A percentile compares a stretch with the other conserved stretches of the same genome.
Evolutionary conservation across 306 rosid species (phyloP).

Genomic region (Canavalia ensiformis): DNA sequence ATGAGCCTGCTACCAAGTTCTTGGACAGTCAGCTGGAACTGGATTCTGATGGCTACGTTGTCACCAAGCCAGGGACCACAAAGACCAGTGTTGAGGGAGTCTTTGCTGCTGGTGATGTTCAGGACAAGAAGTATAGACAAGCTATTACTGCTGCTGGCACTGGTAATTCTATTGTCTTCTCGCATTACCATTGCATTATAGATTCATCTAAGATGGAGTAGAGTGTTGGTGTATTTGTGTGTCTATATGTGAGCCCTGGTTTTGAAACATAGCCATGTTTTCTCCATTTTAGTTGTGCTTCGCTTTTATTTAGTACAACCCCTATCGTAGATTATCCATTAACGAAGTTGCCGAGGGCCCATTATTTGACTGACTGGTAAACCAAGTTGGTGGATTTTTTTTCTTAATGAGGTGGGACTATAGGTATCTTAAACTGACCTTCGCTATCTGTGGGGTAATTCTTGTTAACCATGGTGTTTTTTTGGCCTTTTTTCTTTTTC

Average conservation of each 20-base stretch:
- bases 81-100: slow-evolving; percentile 77
- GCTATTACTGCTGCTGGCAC: slow-evolving; percentile 91
- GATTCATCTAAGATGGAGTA: not conserved
- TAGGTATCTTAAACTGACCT: not conserved
- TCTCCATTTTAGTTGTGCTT: not conserved
- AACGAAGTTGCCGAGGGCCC: slow-evolving; percentile 1
- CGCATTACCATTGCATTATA: not conserved
- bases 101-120: slow-evolving; percentile 95
- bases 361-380: slow-evolving; percentile 8
- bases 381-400: slow-evolving; percentile 2
- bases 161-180: slow-evolving; percentile 53
- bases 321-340: not conserved
- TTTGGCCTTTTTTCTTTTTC: not conserved
- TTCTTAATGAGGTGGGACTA: not conserved
- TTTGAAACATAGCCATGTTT: slow-evolving; percentile 1
- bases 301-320: not conserved
- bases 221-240: not conserved
- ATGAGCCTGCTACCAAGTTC: slow-evolving; percentile 87
- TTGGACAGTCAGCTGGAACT: slow-evolving; percentile 75
- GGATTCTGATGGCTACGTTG: slow-evolving; percentile 75
- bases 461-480: not conserved
- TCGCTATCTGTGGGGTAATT: not conserved
- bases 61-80: slow-evolving; percentile 73
- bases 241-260: not conserved
- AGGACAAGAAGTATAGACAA: slow-evolving; percentile 96